phyloP scores from a whole-genome alignment of 805 yeast species.

The Kazachstania bromeliacearum region DNA sequence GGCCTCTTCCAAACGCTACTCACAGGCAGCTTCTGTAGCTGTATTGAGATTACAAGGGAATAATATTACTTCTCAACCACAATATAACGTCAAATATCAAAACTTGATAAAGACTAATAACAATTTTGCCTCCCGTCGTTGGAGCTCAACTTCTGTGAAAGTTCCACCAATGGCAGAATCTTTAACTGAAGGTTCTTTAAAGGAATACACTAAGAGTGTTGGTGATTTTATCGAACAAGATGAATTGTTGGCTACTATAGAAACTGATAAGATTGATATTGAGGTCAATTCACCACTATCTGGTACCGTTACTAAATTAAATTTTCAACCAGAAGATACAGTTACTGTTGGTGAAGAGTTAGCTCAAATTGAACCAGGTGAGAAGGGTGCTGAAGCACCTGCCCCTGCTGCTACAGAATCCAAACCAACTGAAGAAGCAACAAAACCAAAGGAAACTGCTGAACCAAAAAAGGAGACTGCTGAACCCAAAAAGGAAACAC shows the following conservation, averaged over 20 bases:
- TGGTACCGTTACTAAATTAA: constrained; percentile 79
- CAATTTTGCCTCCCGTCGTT: constrained; percentile 21
- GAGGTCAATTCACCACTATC: constrained; percentile 91
- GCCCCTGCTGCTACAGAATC: constrained; percentile 25
- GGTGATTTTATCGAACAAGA: constrained; percentile 85
- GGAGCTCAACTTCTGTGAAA: constrained; percentile 49
- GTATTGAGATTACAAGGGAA: background rate
- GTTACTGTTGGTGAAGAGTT: constrained; percentile 94
- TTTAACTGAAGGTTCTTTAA: constrained; percentile 89
- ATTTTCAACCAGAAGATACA: constrained; percentile 80
- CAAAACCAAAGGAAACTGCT: constrained; percentile 28
- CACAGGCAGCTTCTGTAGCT: background rate
- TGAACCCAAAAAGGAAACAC: constrained; percentile 19
- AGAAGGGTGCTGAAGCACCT: constrained; percentile 48
- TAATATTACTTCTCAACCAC: background rate
- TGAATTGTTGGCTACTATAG: constrained; percentile 92
- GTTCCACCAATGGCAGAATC: constrained; percentile 99
- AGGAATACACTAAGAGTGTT: constrained; percentile 57
- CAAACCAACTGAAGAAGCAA: constrained; percentile 26
- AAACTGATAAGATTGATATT: constrained; percentile 96
- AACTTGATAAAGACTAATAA: background rate
- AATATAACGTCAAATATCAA: background rate
- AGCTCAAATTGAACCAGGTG: constrained; percentile 73
- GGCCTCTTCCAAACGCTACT: background rate
- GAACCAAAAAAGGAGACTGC: constrained; percentile 29